These are phyloP conservation scores for Kuraishia capsulata DNA, from an alignment of 805 yeast species.

Conservation along the genomic window DNA sequence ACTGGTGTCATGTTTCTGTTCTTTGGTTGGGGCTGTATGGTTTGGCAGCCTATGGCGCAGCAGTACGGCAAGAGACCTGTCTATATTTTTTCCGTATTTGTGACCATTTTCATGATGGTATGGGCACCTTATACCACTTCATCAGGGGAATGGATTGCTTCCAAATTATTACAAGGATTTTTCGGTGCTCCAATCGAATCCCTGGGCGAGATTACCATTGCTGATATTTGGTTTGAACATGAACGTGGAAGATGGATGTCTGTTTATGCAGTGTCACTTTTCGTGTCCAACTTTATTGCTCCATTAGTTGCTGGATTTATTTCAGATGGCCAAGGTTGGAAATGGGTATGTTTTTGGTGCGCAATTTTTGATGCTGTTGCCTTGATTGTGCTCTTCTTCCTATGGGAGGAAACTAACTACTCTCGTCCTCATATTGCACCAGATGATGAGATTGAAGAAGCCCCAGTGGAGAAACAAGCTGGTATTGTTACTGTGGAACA, in stretches of 20 bases:
- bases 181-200: conserved; percentile 31
- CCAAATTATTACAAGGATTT: conserved; percentile 26
- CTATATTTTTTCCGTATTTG: conserved; percentile 27
- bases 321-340: conserved; percentile 32
- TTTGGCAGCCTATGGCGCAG: conserved; percentile 42
- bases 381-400: conserved; percentile 25
- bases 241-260: conserved; percentile 24
- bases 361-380: conserved; percentile 29
- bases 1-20: conserved; percentile 42
- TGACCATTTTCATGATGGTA: conserved; percentile 27
- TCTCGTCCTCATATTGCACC: conserved; percentile 10
- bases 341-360: conserved; percentile 38
- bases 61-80: conserved; percentile 41
- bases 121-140: conserved; percentile 31
- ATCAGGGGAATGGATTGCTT: conserved; percentile 25
- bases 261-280: conserved; percentile 34
- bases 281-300: conserved; percentile 40
- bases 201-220: conserved; percentile 19
- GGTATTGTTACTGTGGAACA: conserved; percentile 2
- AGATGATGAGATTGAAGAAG: conserved; percentile 11
- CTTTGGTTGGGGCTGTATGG: conserved; percentile 39
- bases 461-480: conserved; percentile 5
- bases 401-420: conserved; percentile 41
- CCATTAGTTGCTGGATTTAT: conserved; percentile 45
- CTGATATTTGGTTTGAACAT: conserved; percentile 32